Evolutionary conservation across 306 rosid genomes (phyloP), one percentile per base, ranked within the genome.

Genomic region (Acmispon strigosus): DNA sequence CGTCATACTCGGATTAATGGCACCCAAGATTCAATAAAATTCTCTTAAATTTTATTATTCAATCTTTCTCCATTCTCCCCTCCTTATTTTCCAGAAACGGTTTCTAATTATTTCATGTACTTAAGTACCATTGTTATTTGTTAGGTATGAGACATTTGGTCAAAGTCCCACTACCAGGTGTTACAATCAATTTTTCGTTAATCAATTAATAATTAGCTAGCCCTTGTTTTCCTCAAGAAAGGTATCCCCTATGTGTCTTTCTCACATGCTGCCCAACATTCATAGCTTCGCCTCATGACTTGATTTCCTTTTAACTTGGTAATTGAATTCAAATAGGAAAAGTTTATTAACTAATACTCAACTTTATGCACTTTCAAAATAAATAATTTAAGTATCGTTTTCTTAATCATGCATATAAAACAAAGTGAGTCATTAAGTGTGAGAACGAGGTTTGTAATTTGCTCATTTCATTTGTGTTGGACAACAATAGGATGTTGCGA

Each of bases 251-350:
- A 70, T 76, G 75, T 70, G 72, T 74, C 49, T 71, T 59, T 75
- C 60, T 78, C 85, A 84, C 88, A 84, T 83, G 85, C 84, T 66
- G 32, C 87, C 90, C 85, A 81, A 77, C 83, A 74, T 32, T 32
- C 37, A 5, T 49, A 69, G 51, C 76, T 79, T 47, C 43, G 17
- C 70, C 72, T 79, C 75, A 59, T 58, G 37, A 32, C 37, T 71
- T 70, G 41, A 47, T 73, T 55, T 74, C 44, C 66, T 76, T 72
- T 76, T 32, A 32, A 32, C 48, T 14, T 61, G 43, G 43, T 60
- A 59, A 52, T 59, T 34, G 29, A 66, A 72, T 47, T 48, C 8
- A 48, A 52, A 18, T 18, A 52, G 58, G 32, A 52, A 37, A 1
- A 15, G 14, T 10, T 19, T 20, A 22, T 16, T 13, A 41, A 18